These are phyloP conservation scores for Berberis thunbergii DNA, from an alignment of 164 flowering plant species.

Conservation along the genomic window DNA sequence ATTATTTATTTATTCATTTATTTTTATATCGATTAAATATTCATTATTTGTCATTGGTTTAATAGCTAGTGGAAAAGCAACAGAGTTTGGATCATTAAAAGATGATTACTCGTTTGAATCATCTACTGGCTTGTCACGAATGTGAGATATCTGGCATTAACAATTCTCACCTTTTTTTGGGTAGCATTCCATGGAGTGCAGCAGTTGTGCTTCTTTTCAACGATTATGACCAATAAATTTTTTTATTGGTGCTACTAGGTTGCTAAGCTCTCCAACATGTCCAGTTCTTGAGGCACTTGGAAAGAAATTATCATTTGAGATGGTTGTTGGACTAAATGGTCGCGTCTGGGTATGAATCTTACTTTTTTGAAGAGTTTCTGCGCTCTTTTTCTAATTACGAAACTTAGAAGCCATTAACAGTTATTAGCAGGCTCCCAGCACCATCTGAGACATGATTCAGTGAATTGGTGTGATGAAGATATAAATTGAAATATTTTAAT, in stretches of 20 bases:
- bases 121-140: constrained; percentile 79
- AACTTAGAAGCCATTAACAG: background rate
- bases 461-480: no score
- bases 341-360: constrained; percentile 74
- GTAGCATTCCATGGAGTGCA: no score
- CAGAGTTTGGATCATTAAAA: constrained; percentile 76
- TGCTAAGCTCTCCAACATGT: constrained; percentile 81
- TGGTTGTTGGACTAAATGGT: constrained; percentile 90
- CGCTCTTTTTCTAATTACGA: no score
- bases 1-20: background rate
- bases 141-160: constrained; percentile 29
- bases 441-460: no score
- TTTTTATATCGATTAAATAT: no score
- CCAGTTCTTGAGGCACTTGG: constrained; percentile 92
- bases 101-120: constrained; percentile 86
- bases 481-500: no score
- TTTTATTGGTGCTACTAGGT: constrained; percentile 42
- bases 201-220: no score
- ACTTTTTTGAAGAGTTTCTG: background rate
- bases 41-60: constrained; percentile 3
- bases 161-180: no score
- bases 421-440: no score
- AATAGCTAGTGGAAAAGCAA: constrained; percentile 81
- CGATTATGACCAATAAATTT: background rate
- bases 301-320: constrained; percentile 88